Evolutionary conservation across 208 protist genomes (phyloP).

Genomic region (Porcisia deanei): DNA sequence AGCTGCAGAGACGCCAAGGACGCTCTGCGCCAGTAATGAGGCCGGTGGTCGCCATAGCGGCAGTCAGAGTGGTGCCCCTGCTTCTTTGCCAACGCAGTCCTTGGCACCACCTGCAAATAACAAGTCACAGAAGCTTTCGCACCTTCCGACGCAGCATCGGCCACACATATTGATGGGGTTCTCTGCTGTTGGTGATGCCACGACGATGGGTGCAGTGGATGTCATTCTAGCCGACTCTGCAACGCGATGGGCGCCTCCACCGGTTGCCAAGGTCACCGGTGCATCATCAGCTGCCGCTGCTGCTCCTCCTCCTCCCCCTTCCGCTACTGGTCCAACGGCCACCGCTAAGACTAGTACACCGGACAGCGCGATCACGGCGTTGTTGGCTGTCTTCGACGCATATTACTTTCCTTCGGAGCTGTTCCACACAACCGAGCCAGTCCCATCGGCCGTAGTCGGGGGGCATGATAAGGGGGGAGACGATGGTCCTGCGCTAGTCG

Average conservation of each 20-base stretch:
- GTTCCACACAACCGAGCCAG: constrained; percentile 1
- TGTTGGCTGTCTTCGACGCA: constrained; percentile 33
- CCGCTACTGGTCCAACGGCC: neutral
- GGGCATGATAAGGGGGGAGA: neutral
- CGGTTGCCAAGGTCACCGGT: neutral
- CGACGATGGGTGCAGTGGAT: neutral
- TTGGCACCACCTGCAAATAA: neutral
- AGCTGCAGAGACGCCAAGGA: neutral
- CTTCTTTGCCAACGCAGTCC: neutral
- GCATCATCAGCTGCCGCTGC: no score
- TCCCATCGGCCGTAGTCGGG: neutral
- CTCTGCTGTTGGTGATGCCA: neutral
- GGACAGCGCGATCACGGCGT: constrained; percentile 1
- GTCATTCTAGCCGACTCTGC: constrained; percentile 3
- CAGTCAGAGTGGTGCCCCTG: neutral
- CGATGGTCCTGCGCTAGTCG: neutral
- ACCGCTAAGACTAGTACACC: neutral
- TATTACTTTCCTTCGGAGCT: constrained; percentile 34
- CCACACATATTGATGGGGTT: constrained; percentile 27
- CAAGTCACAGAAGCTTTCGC: neutral
- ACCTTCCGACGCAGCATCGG: constrained; percentile 15
- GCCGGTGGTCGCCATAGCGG: neutral
- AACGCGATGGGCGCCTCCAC: constrained; percentile 11
- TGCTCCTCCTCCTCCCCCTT: neutral
- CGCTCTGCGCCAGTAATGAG: neutral